Conservation (phyloP, 495 filamentous ascomycete species). For the Aspergillus bertholletiae region DNA sequence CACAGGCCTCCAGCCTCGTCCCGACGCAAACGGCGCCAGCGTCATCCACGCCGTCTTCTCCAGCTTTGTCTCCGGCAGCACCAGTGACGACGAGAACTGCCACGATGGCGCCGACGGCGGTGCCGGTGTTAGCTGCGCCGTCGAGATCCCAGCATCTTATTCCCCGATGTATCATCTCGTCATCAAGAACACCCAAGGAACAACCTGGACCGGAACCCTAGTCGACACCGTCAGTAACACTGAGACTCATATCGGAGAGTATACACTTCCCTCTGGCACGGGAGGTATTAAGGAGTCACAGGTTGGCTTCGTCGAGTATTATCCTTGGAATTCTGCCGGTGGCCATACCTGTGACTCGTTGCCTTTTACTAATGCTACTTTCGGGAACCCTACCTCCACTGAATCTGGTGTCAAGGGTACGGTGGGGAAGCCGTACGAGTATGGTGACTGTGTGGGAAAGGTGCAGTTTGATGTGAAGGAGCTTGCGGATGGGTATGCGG, state of each 20-base stretch:
- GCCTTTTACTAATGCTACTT: slow-evolving; percentile 19
- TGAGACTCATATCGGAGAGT: slow-evolving; percentile 21
- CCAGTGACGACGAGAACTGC: slow-evolving; percentile 19
- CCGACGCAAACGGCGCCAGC: slow-evolving; percentile 8
- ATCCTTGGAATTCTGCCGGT: slow-evolving; percentile 17
- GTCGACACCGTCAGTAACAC: slow-evolving; percentile 17
- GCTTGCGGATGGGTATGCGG: slow-evolving; percentile 8
- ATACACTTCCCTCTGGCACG: slow-evolving; percentile 17
- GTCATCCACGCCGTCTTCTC: slow-evolving; percentile 29
- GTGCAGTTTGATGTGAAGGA: slow-evolving; percentile 13
- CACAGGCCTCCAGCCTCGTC: slow-evolving; percentile 26
- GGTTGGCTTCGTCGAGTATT: slow-evolving; percentile 29
- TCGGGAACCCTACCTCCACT: slow-evolving; percentile 14
- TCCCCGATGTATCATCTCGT: slow-evolving; percentile 14
- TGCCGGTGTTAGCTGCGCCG: slow-evolving; percentile 22
- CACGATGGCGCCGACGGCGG: slow-evolving; percentile 27
- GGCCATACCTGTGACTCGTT: slow-evolving; percentile 18
- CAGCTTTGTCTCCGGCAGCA: slow-evolving; percentile 24
- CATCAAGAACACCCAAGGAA: slow-evolving; percentile 21
- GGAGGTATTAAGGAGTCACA: slow-evolving; percentile 18
- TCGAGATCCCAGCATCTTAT: slow-evolving; percentile 19
- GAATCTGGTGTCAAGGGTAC: slow-evolving; percentile 3
- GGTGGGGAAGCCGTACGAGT: slow-evolving; percentile 22
- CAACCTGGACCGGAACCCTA: slow-evolving; percentile 25
- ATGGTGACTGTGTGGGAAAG: slow-evolving; percentile 29